Evolutionary conservation across 306 rosid genomes (phyloP), one percentile per base, ranked within the genome.

Genomic region (Urtica urens): DNA sequence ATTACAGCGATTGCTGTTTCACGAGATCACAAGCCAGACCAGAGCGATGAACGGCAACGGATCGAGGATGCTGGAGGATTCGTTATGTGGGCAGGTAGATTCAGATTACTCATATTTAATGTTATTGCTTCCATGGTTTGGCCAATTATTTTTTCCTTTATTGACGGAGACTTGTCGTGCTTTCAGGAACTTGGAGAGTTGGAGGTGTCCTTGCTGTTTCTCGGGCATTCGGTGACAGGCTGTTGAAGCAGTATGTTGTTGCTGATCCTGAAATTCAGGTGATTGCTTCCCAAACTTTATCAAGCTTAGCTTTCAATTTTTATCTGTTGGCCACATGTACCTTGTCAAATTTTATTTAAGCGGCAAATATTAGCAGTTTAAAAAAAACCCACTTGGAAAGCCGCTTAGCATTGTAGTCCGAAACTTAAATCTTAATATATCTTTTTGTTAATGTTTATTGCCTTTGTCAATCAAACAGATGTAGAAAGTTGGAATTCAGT

Each of bases 131-230:
- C 34, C 17, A 28, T 47, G 39, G 27, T 9, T 21, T 41, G 33
- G 25, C 11, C 10, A 35, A 3, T 35, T 2, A 35, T 35, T 8
- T 31, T 31, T 13, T 13, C 13, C 8, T 5, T 46, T 65, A 26
- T 57, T 65, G 61, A 37, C 49, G 43, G 46, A 60, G 15, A 25
- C 10, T 31, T 13, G 13, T 53, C 39, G 24, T 51, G 40, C 53
- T 23, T 44, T 38, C 70, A 87, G 96, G 96, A 73, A 87, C 96
- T 57, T 87, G 96, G 96, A 87, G 96, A 74, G 96, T 87, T 64
- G 94, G 96, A 72, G 96, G 96, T 51, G 96, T 87, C 70, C 96
- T 87, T 53, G 96, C 94, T 59, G 94, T 83, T 76, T 87, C 94
- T 49, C 96, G 94, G 59, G 96, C 94, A 40, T 87, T 87, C 65